These are phyloP conservation scores for Barnettozyma hawaiiensis DNA, from an alignment of 1,139 yeast genomes.

Conservation along the genomic window DNA sequence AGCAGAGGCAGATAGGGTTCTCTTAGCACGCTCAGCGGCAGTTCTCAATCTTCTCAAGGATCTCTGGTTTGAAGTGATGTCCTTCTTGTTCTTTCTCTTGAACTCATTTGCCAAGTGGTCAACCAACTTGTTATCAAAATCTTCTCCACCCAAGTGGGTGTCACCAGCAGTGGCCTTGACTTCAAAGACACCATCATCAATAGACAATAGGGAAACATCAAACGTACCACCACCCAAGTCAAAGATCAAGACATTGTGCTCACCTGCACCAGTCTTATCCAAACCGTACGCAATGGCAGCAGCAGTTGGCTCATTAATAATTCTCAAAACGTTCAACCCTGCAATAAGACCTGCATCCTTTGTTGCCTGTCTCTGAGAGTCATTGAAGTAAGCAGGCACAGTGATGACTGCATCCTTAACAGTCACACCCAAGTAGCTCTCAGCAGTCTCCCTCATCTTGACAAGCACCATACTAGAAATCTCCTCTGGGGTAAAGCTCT, in stretches of 20 bases:
- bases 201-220: constrained; percentile 1
- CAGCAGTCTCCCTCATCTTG: constrained; percentile 1
- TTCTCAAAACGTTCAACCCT: constrained; percentile 1
- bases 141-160: constrained; percentile 1
- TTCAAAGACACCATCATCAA: constrained; percentile 2
- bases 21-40: constrained; percentile 88
- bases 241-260: constrained; percentile 2
- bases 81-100: constrained; percentile 2
- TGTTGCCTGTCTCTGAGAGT: constrained; percentile 1
- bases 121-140: constrained; percentile 2
- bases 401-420: constrained; percentile 1
- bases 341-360: constrained; percentile 1
- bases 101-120: constrained; percentile 1
- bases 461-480: constrained; percentile 1
- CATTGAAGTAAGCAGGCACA: constrained; percentile 1
- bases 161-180: constrained; percentile 1
- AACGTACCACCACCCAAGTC: constrained; percentile 3
- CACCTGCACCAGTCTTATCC: constrained; percentile 1
- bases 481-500: constrained; percentile 1
- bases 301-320: background rate
- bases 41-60: constrained; percentile 84
- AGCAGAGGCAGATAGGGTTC: constrained; percentile 77
- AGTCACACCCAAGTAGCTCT: background rate
- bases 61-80: constrained; percentile 56
- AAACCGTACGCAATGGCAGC: background rate